A percentile compares a stretch with the other conserved stretches of the same genome.
Evolutionary conservation across 495 filamentous ascomycete genomes (phyloP).

Genomic region (Patellaria atrata): DNA sequence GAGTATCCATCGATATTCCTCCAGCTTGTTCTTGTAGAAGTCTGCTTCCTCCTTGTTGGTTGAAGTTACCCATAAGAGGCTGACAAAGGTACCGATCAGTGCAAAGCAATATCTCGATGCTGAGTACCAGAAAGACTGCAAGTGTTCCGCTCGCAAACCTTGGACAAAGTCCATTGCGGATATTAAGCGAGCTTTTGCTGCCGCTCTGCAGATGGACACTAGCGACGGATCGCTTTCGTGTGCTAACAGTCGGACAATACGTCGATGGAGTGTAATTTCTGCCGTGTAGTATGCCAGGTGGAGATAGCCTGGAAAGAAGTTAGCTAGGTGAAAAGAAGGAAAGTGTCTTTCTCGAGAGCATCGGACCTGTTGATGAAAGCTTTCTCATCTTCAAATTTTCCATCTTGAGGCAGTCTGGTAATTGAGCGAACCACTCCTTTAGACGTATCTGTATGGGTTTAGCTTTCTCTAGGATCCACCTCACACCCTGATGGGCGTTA

Average conservation of each 20-base stretch:
- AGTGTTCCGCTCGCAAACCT: constrained; percentile 52
- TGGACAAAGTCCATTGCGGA: constrained; percentile 72
- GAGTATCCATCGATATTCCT: constrained; percentile 19
- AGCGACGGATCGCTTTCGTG: constrained; percentile 32
- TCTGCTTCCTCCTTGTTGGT: constrained; percentile 16
- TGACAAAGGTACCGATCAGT: constrained; percentile 18
- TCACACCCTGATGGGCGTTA: constrained; percentile 35
- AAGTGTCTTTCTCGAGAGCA: constrained; percentile 26
- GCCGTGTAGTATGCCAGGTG: constrained; percentile 48
- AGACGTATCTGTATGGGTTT: constrained; percentile 46
- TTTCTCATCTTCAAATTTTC: constrained; percentile 25
- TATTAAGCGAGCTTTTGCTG: constrained; percentile 43
- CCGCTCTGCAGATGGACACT: constrained; percentile 16
- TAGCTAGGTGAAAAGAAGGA: constrained; percentile 7
- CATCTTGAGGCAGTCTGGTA: constrained; percentile 40
- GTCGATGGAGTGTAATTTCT: constrained; percentile 47
- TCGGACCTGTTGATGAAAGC: constrained; percentile 15
- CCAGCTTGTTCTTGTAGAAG: constrained; percentile 15
- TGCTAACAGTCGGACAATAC: constrained; percentile 40
- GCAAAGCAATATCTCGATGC: constrained; percentile 22
- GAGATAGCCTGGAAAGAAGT: constrained; percentile 32
- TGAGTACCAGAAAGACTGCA: constrained; percentile 50
- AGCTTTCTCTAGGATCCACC: constrained; percentile 43
- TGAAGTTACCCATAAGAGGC: constrained; percentile 15
- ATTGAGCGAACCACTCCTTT: constrained; percentile 43